A percentile compares a stretch with the other conserved stretches of the same genome.
Conservation (phyloP, 2,329 filamentous ascomycete genomes). For the Beauveria bassiana region DNA sequence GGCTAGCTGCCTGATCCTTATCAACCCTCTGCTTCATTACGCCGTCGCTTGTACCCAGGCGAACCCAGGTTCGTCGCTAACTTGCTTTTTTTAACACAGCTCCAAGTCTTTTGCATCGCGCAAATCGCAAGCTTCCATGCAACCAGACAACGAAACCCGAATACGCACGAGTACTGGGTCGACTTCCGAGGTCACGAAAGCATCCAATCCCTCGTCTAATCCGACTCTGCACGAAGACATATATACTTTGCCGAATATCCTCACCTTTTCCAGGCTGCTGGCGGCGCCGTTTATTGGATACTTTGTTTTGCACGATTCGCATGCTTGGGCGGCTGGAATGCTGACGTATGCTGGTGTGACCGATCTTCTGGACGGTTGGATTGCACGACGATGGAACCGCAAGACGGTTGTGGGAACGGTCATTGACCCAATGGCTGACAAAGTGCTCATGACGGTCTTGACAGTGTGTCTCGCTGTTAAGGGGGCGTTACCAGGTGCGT, state of each 20-base stretch:
- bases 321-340: slow-evolving; percentile 71
- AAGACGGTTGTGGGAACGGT: slow-evolving; percentile 93
- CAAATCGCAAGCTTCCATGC: not conserved
- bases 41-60: not conserved
- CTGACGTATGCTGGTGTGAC: slow-evolving; percentile 89
- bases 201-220: not conserved
- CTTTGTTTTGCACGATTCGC: slow-evolving; percentile 74
- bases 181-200: not conserved
- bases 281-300: slow-evolving; percentile 84
- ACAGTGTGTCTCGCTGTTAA: slow-evolving; percentile 80
- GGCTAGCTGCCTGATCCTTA: not conserved
- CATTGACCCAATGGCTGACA: slow-evolving; percentile 96
- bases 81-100: not conserved
- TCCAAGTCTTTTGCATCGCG: not conserved
- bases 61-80: not conserved
- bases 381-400: slow-evolving; percentile 78
- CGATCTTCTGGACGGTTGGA: slow-evolving; percentile 88
- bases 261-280: slow-evolving; percentile 79
- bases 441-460: slow-evolving; percentile 87
- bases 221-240: slow-evolving; percentile 68
- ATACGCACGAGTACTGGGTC: not conserved
- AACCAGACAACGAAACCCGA: not conserved
- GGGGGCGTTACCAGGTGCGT: slow-evolving; percentile 68
- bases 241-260: slow-evolving; percentile 89
- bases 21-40: not conserved